phyloP scores from a whole-genome alignment of 208 protist genomes.

The Crithidia expoeki region DNA sequence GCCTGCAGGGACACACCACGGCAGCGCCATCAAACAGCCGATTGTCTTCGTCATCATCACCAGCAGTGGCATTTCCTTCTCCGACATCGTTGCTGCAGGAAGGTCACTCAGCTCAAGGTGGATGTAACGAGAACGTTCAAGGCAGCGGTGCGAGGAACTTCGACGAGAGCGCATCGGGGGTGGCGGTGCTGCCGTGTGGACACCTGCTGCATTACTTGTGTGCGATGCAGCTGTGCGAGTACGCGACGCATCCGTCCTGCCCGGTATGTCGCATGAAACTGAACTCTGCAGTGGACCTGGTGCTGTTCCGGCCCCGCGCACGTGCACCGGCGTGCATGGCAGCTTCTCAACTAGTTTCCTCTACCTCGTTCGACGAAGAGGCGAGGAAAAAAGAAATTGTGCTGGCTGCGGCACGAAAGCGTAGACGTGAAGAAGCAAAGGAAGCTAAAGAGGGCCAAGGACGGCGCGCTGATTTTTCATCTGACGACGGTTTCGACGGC shows the following conservation, averaged over 20 bases:
- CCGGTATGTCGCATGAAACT: slow-evolving; percentile 74
- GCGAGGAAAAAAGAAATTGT: not conserved
- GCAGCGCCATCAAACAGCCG: not conserved
- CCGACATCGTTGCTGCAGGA: too few relatives aligned
- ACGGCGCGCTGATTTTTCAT: not conserved
- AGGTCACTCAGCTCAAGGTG: not conserved
- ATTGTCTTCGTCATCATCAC: too few relatives aligned
- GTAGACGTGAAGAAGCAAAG: not conserved
- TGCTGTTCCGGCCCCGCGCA: slow-evolving; percentile 51
- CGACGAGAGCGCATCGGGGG: slow-evolving; percentile 21
- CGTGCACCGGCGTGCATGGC: slow-evolving; percentile 19
- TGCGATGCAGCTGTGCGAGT: slow-evolving; percentile 72
- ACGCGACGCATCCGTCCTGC: slow-evolving; percentile 41
- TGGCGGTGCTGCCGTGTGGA: slow-evolving; percentile 60
- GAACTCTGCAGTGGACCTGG: slow-evolving; percentile 25
- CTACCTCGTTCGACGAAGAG: not conserved
- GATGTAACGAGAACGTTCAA: not conserved
- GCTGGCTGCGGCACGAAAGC: not conserved
- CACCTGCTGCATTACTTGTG: slow-evolving; percentile 82
- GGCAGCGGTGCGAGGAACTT: not conserved
- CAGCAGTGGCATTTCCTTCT: not conserved
- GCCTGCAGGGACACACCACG: not conserved
- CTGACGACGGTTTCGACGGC: not conserved
- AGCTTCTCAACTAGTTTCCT: not conserved
- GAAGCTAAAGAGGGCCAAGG: not conserved